Conservation (phyloP, 2,329 filamentous ascomycete species). For the Apiospora malaysiana region DNA sequence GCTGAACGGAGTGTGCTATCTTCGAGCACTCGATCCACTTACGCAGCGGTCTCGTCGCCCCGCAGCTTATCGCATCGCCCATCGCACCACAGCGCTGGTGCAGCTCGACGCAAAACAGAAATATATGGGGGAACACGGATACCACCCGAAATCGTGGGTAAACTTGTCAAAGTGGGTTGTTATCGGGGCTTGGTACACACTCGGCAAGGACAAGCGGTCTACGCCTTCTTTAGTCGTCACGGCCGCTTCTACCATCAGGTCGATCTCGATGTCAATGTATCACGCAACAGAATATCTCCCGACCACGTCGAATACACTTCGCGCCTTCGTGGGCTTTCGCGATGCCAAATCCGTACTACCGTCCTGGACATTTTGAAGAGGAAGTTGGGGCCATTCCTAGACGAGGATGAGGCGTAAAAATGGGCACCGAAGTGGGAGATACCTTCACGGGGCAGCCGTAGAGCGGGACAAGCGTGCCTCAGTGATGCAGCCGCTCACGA, state of each 20-base stretch:
- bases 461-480: background rate
- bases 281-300: conserved; percentile 14
- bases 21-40: conserved; percentile 1
- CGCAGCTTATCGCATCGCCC: conserved; percentile 9
- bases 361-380: conserved; percentile 1
- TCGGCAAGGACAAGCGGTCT: conserved; percentile 9
- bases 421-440: background rate
- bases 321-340: conserved; percentile 8
- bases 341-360: background rate
- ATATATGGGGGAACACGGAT: background rate
- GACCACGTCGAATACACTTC: background rate
- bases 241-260: conserved; percentile 9
- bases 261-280: background rate
- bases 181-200: background rate
- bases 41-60: background rate
- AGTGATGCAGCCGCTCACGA: background rate
- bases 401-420: background rate
- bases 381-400: conserved; percentile 7
- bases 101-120: background rate
- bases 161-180: conserved; percentile 8
- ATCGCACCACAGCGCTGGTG: background rate
- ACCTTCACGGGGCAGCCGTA: background rate
- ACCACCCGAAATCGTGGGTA: background rate
- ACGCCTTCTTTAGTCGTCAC: conserved; percentile 11
- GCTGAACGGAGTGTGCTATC: conserved; percentile 8